These are phyloP conservation scores for Zychaea mexicana DNA, from an alignment of 371 early-diverging fungal genomes.

Conservation along the genomic window DNA sequence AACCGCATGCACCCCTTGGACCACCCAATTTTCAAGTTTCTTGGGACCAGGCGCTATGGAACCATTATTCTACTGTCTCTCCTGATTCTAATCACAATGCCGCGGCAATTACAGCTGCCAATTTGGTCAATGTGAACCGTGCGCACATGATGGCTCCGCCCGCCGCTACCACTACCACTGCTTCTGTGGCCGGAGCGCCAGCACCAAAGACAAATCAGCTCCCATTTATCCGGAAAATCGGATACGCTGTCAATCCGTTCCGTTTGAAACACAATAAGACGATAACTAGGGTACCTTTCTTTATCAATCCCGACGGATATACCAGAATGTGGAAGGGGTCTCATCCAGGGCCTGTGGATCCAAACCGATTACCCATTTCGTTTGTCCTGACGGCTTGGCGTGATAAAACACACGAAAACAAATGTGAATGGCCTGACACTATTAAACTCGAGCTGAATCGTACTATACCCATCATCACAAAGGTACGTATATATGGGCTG, in stretches of 20 bases:
- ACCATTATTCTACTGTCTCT: too few species aligned
- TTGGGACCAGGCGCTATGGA: too few species aligned
- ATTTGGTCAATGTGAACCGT: neutral
- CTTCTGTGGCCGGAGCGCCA: too few species aligned
- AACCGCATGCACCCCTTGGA: too few species aligned
- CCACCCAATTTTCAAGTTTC: too few species aligned
- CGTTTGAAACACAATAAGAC: slow-evolving; percentile 20
- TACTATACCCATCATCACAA: slow-evolving; percentile 11
- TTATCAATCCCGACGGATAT: slow-evolving; percentile 12
- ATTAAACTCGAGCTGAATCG: slow-evolving; percentile 24
- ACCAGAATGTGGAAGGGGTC: slow-evolving; percentile 12
- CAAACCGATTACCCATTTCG: slow-evolving; percentile 18
- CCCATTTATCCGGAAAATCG: slow-evolving; percentile 11
- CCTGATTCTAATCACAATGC: neutral
- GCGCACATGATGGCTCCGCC: neutral
- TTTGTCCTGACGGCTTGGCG: slow-evolving; percentile 30
- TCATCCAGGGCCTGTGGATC: neutral
- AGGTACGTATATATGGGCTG: slow-evolving; percentile 11
- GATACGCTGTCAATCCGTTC: slow-evolving; percentile 24
- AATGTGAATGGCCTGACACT: slow-evolving; percentile 43
- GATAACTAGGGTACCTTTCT: slow-evolving; percentile 13
- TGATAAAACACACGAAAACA: slow-evolving; percentile 7
- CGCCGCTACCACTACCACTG: too few species aligned
- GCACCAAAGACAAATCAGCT: neutral
- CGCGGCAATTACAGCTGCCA: neutral